Evolutionary conservation across 2,329 filamentous ascomycete species (phyloP).

Genomic region (Alternaria arbusti): DNA sequence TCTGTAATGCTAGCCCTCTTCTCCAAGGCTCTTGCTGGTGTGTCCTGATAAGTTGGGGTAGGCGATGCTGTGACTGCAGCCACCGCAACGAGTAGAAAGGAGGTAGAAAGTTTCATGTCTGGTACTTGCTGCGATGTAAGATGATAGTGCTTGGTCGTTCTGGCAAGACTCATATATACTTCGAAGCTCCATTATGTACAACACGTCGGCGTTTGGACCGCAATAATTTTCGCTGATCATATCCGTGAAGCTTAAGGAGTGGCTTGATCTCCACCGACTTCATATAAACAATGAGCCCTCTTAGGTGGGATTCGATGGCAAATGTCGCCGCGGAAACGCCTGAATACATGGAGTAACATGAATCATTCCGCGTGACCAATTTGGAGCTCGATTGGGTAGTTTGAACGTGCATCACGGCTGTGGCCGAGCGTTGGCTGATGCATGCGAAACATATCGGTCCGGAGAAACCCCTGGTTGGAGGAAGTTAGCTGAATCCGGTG

Average conservation of each 20-base stretch:
- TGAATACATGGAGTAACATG: conserved; percentile 4
- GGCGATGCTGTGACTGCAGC: conserved; percentile 18
- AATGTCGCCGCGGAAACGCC: not conserved
- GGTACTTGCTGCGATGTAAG: not conserved
- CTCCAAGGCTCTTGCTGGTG: conserved; percentile 8
- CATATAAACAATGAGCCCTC: conserved; percentile 12
- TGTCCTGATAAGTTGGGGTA: conserved; percentile 15
- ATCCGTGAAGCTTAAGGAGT: not conserved
- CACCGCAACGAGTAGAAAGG: conserved; percentile 14
- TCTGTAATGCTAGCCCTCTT: conserved; percentile 24
- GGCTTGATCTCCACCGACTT: not conserved
- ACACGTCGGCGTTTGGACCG: conserved; percentile 9
- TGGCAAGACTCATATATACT: not conserved
- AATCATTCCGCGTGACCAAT: not conserved
- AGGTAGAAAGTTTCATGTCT: conserved; percentile 20
- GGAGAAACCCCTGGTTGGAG: conserved; percentile 27
- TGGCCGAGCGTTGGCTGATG: not conserved
- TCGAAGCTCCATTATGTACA: conserved; percentile 4
- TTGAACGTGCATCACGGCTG: not conserved
- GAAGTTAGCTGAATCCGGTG: conserved; percentile 8
- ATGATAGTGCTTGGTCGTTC: not conserved
- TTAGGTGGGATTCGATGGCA: conserved; percentile 17
- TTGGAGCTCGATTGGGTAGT: not conserved
- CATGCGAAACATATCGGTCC: not conserved
- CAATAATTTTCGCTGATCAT: not conserved